Evolutionary conservation across 177 flowering plant species (phyloP), one percentile per base, ranked within the genome.

Genomic region (Tripterygium wilfordii): DNA sequence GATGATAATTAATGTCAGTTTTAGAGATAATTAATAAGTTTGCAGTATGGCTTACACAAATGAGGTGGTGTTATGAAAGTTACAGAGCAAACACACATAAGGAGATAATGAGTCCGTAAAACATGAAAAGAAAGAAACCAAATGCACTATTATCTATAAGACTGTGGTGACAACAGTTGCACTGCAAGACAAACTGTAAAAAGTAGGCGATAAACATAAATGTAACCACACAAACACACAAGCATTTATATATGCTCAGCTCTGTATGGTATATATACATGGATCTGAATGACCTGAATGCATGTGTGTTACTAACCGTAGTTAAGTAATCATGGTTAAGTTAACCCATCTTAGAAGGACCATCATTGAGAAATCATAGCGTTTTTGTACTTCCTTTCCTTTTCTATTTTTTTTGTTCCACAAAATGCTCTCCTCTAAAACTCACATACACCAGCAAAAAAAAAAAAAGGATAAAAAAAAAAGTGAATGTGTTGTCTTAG

Each of bases 341-440:
- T 41, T 51, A 37, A 67, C 42, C 59, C 62, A 59, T 51, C 52
- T 57, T 62, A 54, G 21, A 48, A 57, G 71, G 57, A 75, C n/a
- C 60, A 82, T 85, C 77, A 82, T 85, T 85, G 84, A 60, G 79
- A 67, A 72, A 85, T 79, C 72, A 82, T 82, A 40, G 66, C 51
- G 65, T 62, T 69, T 56, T 42, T 64, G 74, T 73, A 71, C 77
- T 70, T 63, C 40, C 35, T 54, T 40, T 2, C n/a, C n/a, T 24
- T 36, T 31, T 46, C 18, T 48, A 30, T 36, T 9, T 1, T 31
- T 56, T 22, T 42, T 56, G 32, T n/a, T 56, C 31, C 24, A 13
- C 17, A 30, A 10, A 33, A n/a, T n/a, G n/a, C n/a, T n/a, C n/a
- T n/a, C n/a, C n/a, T n/a, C n/a, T n/a, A n/a, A n/a, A n/a, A n/a